Conservation (phyloP, 345 rosid species). For the Hibiscus mutabilis region DNA sequence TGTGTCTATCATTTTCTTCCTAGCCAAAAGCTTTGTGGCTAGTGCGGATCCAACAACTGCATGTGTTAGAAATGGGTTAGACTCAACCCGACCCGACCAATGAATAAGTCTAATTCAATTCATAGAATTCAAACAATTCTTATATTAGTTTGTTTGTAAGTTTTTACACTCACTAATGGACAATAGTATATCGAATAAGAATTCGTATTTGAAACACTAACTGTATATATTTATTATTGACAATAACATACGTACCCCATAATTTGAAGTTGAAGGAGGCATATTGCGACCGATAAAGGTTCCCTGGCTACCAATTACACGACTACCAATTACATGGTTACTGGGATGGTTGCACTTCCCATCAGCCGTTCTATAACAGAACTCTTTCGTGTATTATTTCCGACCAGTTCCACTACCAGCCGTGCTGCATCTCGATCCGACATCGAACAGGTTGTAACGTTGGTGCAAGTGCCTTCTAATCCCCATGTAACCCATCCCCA, state of each 20-base stretch:
- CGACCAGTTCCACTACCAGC: constrained; percentile 23
- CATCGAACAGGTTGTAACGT: constrained; percentile 60
- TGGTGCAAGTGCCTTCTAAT: constrained; percentile 66
- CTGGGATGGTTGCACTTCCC: constrained; percentile 61
- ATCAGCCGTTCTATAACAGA: constrained; percentile 52
- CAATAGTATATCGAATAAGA: no score
- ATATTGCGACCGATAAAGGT: constrained; percentile 60
- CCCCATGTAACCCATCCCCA: constrained; percentile 56
- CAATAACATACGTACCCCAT: constrained; percentile 28
- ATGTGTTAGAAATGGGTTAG: neutral
- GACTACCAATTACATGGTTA: constrained; percentile 36
- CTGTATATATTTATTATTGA: no score
- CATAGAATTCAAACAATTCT: no score
- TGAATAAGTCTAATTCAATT: no score
- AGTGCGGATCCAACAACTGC: constrained; percentile 68
- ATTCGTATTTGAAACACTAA: no score
- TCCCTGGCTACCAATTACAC: constrained; percentile 57
- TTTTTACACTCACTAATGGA: no score
- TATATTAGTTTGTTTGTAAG: no score
- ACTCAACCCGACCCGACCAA: no score
- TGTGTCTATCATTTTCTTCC: constrained; percentile 45
- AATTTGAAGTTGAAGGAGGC: constrained; percentile 45
- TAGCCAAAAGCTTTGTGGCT: constrained; percentile 50
- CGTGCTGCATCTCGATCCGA: constrained; percentile 31
- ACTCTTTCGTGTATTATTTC: constrained; percentile 38